Evolutionary conservation across 306 rosid genomes (phyloP).

Genomic region (Gastrolobium bilobum): DNA sequence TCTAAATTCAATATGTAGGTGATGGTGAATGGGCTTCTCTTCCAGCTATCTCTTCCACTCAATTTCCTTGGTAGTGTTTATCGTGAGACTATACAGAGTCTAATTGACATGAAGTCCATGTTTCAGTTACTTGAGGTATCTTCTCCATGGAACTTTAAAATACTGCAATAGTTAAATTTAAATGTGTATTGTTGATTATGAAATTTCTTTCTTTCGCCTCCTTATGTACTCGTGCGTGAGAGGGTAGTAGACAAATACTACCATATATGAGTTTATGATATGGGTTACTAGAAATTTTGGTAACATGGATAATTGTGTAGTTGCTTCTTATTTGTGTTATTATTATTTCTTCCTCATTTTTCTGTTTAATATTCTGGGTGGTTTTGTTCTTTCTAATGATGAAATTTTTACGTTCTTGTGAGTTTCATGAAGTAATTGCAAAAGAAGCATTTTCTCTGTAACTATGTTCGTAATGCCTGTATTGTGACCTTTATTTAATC

Average conservation of each 20-base stretch:
- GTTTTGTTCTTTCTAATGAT: constrained; percentile 22
- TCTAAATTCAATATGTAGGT: constrained; percentile 65
- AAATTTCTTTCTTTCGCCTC: constrained; percentile 30
- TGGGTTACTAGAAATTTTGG: constrained; percentile 14
- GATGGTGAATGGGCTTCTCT: constrained; percentile 99
- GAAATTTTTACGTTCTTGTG: constrained; percentile 23
- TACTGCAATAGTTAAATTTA: constrained; percentile 12
- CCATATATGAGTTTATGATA: background rate
- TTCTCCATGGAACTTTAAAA: constrained; percentile 41
- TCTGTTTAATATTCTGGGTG: background rate
- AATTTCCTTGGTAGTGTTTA: constrained; percentile 98
- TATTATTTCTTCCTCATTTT: constrained; percentile 7
- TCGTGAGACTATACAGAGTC: constrained; percentile 96
- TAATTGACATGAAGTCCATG: constrained; percentile 96
- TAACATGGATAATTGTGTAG: constrained; percentile 7
- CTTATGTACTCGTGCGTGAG: constrained; percentile 29
- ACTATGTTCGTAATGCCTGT: background rate
- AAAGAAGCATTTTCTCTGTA: constrained; percentile 2
- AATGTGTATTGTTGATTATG: constrained; percentile 21
- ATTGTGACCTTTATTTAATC: constrained; percentile 31
- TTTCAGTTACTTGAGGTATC: constrained; percentile 98
- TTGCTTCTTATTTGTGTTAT: constrained; percentile 30
- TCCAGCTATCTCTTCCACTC: constrained; percentile 97
- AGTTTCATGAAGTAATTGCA: constrained; percentile 5
- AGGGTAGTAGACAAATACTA: constrained; percentile 9